These are phyloP conservation scores for Avena insularis DNA, from an alignment of 176 grass and related monocot genomes.

Conservation along the genomic window DNA sequence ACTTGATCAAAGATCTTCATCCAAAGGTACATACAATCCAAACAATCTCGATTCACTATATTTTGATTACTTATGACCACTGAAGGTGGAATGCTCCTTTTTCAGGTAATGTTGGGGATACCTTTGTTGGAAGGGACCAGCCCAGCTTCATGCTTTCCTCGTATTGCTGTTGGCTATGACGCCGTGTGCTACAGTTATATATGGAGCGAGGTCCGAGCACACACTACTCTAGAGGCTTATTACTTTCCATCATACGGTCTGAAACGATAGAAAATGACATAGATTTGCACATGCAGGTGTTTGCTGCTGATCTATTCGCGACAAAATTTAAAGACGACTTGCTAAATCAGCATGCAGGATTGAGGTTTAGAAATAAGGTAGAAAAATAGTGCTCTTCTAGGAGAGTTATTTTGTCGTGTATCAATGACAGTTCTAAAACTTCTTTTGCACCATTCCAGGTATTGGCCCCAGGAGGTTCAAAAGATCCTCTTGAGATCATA, in stretches of 20 bases:
- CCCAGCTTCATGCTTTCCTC: slow-evolving; percentile 86
- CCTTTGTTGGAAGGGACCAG: slow-evolving; percentile 94
- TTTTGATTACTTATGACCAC: slow-evolving; percentile 32
- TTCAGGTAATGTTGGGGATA: slow-evolving; percentile 85
- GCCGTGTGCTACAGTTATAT: slow-evolving; percentile 94
- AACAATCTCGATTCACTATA: slow-evolving; percentile 35
- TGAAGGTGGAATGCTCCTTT: slow-evolving; percentile 32
- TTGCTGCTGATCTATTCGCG: slow-evolving; percentile 84
- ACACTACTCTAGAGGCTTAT: slow-evolving; percentile 21
- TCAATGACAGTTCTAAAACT: slow-evolving; percentile 1
- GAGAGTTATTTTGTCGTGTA: neutral
- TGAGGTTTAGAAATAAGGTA: slow-evolving; percentile 97
- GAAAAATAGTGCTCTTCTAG: neutral
- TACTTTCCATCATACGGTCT: slow-evolving; percentile 18
- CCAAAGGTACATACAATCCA: slow-evolving; percentile 77
- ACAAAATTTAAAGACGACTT: slow-evolving; percentile 96
- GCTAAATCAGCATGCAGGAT: slow-evolving; percentile 87
- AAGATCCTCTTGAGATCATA: slow-evolving; percentile 79
- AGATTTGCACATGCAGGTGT: slow-evolving; percentile 56
- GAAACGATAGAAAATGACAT: slow-evolving; percentile 20
- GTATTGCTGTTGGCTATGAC: slow-evolving; percentile 83
- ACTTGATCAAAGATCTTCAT: slow-evolving; percentile 84
- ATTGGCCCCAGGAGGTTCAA: slow-evolving; percentile 75
- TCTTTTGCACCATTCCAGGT: slow-evolving; percentile 53
- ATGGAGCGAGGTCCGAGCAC: slow-evolving; percentile 80